Evolutionary conservation across 306 rosid species (phyloP).

Genomic region (Medicago truncatula): DNA sequence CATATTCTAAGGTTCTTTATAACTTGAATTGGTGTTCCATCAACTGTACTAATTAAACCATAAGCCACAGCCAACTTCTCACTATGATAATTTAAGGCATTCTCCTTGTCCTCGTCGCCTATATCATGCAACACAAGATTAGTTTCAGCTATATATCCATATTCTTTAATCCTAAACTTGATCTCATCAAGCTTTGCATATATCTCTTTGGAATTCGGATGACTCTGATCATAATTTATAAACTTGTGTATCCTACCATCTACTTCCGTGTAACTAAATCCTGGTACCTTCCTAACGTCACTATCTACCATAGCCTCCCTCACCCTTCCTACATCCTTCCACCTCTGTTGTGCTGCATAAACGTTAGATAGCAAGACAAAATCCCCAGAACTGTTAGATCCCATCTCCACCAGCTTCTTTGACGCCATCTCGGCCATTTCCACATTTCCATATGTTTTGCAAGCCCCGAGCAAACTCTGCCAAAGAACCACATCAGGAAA

Average conservation of each 20-base stretch:
- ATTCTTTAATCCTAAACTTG: slow-evolving; percentile 58
- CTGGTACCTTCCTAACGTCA: slow-evolving; percentile 84
- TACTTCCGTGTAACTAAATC: slow-evolving; percentile 80
- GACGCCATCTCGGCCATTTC: slow-evolving; percentile 86
- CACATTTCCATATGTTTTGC: slow-evolving; percentile 82
- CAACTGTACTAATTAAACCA: slow-evolving; percentile 74
- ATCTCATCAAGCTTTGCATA: slow-evolving; percentile 89
- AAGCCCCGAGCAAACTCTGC: slow-evolving; percentile 92
- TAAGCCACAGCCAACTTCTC: slow-evolving; percentile 92
- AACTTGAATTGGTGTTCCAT: slow-evolving; percentile 73
- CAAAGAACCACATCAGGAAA: slow-evolving; percentile 76
- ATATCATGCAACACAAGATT: slow-evolving; percentile 87
- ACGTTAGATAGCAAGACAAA: slow-evolving; percentile 86
- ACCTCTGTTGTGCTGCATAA: slow-evolving; percentile 77
- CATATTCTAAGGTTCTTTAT: slow-evolving; percentile 93
- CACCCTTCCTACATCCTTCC: slow-evolving; percentile 86
- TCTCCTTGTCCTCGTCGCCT: slow-evolving; percentile 92
- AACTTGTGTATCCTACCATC: slow-evolving; percentile 72
- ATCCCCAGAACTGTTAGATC: slow-evolving; percentile 82
- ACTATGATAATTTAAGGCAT: slow-evolving; percentile 75
- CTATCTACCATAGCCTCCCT: slow-evolving; percentile 70
- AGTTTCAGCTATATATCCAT: slow-evolving; percentile 72
- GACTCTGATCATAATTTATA: slow-evolving; percentile 75
- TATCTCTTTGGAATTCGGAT: slow-evolving; percentile 60
- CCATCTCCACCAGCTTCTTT: slow-evolving; percentile 75